Conservation (phyloP, 768 basidiomycete genomes). For the Boletellus ananas region DNA sequence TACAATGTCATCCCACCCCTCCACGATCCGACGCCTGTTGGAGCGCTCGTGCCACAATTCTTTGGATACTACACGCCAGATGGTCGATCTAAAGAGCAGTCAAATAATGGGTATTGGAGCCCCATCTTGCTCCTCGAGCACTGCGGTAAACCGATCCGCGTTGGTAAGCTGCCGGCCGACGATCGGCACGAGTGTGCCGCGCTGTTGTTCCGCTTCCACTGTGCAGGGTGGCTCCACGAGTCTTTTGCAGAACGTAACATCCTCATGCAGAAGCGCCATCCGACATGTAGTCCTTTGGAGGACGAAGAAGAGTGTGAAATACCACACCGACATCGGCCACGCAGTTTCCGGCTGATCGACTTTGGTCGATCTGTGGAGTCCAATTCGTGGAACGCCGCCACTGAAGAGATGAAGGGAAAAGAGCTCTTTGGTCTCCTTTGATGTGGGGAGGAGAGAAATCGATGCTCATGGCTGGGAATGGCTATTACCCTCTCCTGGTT, state of each 20-base stretch:
- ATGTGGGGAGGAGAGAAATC: not conserved
- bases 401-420: not conserved
- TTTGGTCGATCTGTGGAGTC: constrained; percentile 37
- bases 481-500: too few species aligned
- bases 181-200: constrained; percentile 37
- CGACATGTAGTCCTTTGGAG: constrained; percentile 23
- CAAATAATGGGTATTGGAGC: not conserved
- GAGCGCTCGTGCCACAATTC: constrained; percentile 56
- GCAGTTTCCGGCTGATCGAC: constrained; percentile 46
- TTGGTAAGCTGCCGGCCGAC: constrained; percentile 30
- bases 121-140: constrained; percentile 22
- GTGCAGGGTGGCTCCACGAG: constrained; percentile 33
- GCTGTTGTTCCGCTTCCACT: constrained; percentile 40
- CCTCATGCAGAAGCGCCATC: constrained; percentile 39
- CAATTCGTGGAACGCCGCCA: not conserved
- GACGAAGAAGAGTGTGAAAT: not conserved
- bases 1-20: constrained; percentile 28
- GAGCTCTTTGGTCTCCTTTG: constrained; percentile 1
- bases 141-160: constrained; percentile 37
- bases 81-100: constrained; percentile 15
- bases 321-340: not conserved
- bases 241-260: constrained; percentile 45
- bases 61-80: constrained; percentile 51
- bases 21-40: constrained; percentile 44
- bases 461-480: too few species aligned